Percentiles rank a stretch among this genome's conserved stretches.
These are phyloP conservation scores for Plectosphaerella plurivora DNA, from an alignment of 2,329 filamentous ascomycete genomes.

Conservation along the genomic window DNA sequence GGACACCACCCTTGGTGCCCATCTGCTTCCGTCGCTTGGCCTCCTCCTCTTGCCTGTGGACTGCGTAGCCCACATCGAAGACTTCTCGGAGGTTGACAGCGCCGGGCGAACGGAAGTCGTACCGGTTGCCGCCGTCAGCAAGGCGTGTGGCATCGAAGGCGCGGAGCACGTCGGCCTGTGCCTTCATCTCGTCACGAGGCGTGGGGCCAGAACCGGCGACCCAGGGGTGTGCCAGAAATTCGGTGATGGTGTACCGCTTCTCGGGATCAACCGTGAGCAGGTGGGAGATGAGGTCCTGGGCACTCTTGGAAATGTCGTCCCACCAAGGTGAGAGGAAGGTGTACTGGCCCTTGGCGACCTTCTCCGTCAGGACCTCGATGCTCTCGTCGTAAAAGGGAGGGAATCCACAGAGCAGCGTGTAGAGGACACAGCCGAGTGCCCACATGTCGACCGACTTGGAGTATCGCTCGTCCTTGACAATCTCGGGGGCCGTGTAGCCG, in stretches of 20 bases:
- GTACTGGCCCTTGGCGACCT: conserved; percentile 93
- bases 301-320: conserved; percentile 95
- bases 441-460: conserved; percentile 99
- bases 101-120: conserved; percentile 93
- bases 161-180: conserved; percentile 39
- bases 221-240: conserved; percentile 96
- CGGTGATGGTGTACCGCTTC: conserved; percentile 86
- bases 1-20: conserved; percentile 64
- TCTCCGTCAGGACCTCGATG: conserved; percentile 94
- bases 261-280: conserved; percentile 91
- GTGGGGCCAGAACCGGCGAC: conserved; percentile 63
- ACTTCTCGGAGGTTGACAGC: conserved; percentile 94
- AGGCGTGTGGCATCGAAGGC: conserved; percentile 54
- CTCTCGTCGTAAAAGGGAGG: conserved; percentile 98
- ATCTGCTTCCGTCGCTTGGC: conserved; percentile 86
- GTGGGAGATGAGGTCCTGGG: conserved; percentile 91
- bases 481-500: conserved; percentile 95
- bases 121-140: conserved; percentile 59
- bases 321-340: conserved; percentile 99
- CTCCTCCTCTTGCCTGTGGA: conserved; percentile 95
- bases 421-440: conserved; percentile 93
- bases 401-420: conserved; percentile 95
- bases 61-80: conserved; percentile 97
- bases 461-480: conserved; percentile 97
- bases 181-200: conserved; percentile 55